phyloP scores from a whole-genome alignment of 169 alveolate genomes.

The Eimeria praecox region DNA sequence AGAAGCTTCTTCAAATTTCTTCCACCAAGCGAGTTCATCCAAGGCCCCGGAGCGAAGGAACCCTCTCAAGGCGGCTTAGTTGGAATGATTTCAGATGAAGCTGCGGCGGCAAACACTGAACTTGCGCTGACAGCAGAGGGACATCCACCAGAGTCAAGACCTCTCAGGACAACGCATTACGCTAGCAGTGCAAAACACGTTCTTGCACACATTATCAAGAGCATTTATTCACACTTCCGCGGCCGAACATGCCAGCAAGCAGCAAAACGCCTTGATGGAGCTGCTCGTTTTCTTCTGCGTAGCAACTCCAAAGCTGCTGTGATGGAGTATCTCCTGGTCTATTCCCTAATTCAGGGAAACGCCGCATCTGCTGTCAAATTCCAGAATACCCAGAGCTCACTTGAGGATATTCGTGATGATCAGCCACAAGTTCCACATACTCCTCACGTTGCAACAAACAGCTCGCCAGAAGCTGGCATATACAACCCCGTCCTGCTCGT shows the following conservation, averaged over 20 bases:
- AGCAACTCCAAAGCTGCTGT: constrained; percentile 55
- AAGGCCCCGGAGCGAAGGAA: not conserved
- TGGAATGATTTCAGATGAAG: not conserved
- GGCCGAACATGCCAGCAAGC: constrained; percentile 26
- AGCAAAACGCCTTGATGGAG: constrained; percentile 43
- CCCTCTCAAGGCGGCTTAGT: not conserved
- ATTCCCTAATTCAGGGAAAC: constrained; percentile 54
- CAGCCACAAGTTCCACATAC: not conserved
- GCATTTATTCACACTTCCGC: not conserved
- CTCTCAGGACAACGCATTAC: not conserved
- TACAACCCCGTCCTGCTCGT: constrained; percentile 17
- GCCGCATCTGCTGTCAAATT: constrained; percentile 42
- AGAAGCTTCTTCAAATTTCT: not conserved
- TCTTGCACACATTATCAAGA: constrained; percentile 9
- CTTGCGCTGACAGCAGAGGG: not conserved
- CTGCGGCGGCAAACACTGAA: not conserved
- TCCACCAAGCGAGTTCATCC: not conserved
- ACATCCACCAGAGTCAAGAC: not conserved
- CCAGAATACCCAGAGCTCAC: not conserved
- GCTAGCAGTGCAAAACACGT: constrained; percentile 10
- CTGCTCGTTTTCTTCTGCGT: constrained; percentile 13
- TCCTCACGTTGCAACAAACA: not conserved
- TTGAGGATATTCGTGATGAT: not conserved
- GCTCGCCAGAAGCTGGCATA: not conserved
- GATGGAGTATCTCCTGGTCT: constrained; percentile 39